phyloP scores from a whole-genome alignment of 2,329 filamentous ascomycete genomes.

The Fusarium sp. region DNA sequence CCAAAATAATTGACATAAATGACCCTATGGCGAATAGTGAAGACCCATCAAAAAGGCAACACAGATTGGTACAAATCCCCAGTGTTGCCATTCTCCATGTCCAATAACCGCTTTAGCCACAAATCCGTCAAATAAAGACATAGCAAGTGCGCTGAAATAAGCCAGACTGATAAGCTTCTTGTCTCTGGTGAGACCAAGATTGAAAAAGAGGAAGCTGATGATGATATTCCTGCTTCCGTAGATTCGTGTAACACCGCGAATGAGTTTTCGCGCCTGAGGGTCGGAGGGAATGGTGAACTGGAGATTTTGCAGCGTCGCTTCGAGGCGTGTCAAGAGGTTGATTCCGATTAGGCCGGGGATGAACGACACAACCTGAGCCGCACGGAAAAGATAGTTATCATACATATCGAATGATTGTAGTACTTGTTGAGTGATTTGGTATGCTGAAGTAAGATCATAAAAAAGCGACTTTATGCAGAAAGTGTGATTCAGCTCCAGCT shows the following conservation, averaged over 20 bases:
- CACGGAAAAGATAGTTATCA: not conserved
- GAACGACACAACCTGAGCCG: not conserved
- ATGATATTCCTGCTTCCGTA: constrained; percentile 25
- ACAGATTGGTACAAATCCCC: constrained; percentile 10
- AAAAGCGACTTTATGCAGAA: too few species aligned
- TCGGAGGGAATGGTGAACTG: constrained; percentile 4
- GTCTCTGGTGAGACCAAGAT: not conserved
- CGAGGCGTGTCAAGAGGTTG: constrained; percentile 19
- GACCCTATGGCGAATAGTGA: too few species aligned
- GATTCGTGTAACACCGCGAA: not conserved
- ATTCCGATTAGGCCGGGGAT: constrained; percentile 15
- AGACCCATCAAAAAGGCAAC: not conserved
- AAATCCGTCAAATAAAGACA: constrained; percentile 18
- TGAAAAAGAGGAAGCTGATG: constrained; percentile 5
- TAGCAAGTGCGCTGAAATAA: constrained; percentile 2
- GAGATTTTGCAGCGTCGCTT: constrained; percentile 3
- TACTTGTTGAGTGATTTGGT: too few species aligned
- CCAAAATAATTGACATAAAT: too few species aligned
- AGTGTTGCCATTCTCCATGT: constrained; percentile 21
- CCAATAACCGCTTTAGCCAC: constrained; percentile 13
- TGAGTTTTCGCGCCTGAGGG: constrained; percentile 6
- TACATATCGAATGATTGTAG: not conserved
- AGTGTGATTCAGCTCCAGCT: too few species aligned
- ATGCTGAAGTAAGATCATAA: too few species aligned
- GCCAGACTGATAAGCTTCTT: not conserved